Evolutionary conservation across 208 protist genomes (phyloP).

Genomic region (Strigomonas galati): DNA sequence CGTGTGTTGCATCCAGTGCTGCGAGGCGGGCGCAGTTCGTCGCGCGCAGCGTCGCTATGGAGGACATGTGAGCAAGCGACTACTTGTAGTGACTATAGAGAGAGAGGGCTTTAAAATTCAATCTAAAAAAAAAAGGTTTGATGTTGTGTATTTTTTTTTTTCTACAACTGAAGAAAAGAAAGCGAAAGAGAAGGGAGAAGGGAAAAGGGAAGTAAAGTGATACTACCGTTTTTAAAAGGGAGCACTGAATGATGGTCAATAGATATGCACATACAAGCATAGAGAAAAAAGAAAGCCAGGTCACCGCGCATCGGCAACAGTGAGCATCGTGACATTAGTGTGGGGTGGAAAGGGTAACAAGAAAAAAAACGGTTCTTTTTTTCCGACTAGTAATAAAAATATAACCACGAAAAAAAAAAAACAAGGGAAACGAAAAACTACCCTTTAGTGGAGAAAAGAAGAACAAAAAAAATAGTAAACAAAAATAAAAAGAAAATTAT

Average conservation of each 20-base stretch:
- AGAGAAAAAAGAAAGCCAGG: constrained; percentile 23
- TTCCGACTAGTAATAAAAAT: not conserved
- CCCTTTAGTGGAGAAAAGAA: constrained; percentile 8
- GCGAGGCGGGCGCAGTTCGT: constrained; percentile 43
- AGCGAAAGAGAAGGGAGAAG: constrained; percentile 1
- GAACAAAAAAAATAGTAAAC: constrained; percentile 2
- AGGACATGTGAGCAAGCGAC: constrained; percentile 24
- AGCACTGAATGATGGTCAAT: too few relatives aligned
- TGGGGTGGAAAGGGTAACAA: constrained; percentile 15
- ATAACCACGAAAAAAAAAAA: constrained; percentile 12
- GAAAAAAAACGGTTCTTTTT: not conserved
- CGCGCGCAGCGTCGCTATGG: constrained; percentile 39
- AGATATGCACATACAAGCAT: constrained; percentile 17
- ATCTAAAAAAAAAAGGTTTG: not conserved
- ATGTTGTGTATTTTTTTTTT: not conserved
- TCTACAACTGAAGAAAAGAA: constrained; percentile 13
- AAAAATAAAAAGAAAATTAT: constrained; percentile 8
- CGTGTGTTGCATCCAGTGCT: constrained; percentile 22
- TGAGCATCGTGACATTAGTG: too few relatives aligned
- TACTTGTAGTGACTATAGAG: too few relatives aligned
- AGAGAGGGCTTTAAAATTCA: not conserved
- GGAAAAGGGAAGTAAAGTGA: not conserved
- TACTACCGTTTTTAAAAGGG: not conserved
- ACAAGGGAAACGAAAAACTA: not conserved
- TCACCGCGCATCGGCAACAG: too few relatives aligned